A percentile compares a stretch with the other conserved stretches of the same genome.
phyloP scores from a whole-genome alignment of 352 stramenopile genomes.

The Globisporangium sylvaticum region DNA sequence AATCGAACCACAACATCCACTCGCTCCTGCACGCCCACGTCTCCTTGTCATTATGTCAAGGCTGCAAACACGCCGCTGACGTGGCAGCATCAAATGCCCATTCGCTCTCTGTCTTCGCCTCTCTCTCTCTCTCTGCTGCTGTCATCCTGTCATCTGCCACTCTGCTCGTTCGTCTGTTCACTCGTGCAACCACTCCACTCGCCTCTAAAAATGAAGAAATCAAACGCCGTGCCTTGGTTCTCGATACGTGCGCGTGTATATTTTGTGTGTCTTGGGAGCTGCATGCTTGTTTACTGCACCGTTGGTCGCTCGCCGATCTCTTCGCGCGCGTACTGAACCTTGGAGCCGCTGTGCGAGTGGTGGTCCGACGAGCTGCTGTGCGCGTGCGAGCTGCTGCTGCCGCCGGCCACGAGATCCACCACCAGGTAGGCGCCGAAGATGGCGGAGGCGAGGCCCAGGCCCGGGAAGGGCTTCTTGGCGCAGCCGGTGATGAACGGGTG shows the following conservation, averaged over 20 bases:
- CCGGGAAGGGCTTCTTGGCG: conserved; percentile 84
- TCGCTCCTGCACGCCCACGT: background rate
- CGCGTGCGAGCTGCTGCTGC: conserved; percentile 32
- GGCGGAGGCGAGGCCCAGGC: conserved; percentile 62
- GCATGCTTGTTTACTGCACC: conserved; percentile 27
- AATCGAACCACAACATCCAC: background rate
- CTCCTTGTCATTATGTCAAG: background rate
- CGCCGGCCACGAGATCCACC: conserved; percentile 52
- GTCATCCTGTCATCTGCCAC: too few species aligned
- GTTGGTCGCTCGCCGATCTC: conserved; percentile 61
- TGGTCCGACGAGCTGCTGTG: conserved; percentile 20
- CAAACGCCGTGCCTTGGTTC: background rate
- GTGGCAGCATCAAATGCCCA: background rate
- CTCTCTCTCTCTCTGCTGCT: background rate
- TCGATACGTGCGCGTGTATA: background rate
- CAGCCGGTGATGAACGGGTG: conserved; percentile 82
- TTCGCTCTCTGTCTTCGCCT: background rate
- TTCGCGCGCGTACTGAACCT: conserved; percentile 50
- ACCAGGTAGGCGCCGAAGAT: conserved; percentile 83
- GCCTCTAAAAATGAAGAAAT: background rate
- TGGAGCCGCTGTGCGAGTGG: conserved; percentile 34
- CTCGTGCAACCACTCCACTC: background rate
- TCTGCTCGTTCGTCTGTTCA: background rate
- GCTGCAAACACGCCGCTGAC: background rate
- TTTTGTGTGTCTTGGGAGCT: background rate